Evolutionary conservation across 2,329 filamentous ascomycete genomes (phyloP).

Genomic region (Fusarium secorum): DNA sequence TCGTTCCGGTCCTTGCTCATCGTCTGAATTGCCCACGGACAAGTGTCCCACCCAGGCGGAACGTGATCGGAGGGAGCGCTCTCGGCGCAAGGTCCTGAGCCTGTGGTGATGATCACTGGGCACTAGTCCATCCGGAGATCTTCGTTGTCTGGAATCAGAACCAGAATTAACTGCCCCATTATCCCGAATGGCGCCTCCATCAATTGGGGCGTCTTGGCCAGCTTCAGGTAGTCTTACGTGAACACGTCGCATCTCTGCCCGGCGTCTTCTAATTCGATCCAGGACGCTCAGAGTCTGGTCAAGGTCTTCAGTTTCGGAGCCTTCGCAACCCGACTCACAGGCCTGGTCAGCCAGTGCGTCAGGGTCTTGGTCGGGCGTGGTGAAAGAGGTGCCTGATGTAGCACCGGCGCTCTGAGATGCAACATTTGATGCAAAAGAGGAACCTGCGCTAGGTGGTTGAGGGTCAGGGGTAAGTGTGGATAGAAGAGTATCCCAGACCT

Average conservation of each 20-base stretch:
- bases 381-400: slow-evolving; percentile 54
- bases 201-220: slow-evolving; percentile 22
- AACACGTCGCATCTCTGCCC: slow-evolving; percentile 22
- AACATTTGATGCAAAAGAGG: slow-evolving; percentile 77
- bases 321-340: slow-evolving; percentile 63
- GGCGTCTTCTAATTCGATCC: slow-evolving; percentile 21
- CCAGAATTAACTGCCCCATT: slow-evolving; percentile 11
- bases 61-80: slow-evolving; percentile 4
- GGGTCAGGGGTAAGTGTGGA: slow-evolving; percentile 83
- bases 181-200: slow-evolving; percentile 5
- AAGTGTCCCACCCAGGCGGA: slow-evolving; percentile 41
- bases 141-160: slow-evolving; percentile 18
- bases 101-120: neutral
- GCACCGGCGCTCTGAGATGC: slow-evolving; percentile 53
- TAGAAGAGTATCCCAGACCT: slow-evolving; percentile 82
- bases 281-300: slow-evolving; percentile 49
- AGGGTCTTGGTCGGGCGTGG: slow-evolving; percentile 47
- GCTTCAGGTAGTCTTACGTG: slow-evolving; percentile 30
- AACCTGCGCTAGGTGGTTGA: slow-evolving; percentile 79
- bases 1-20: slow-evolving; percentile 35
- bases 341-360: slow-evolving; percentile 50
- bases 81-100: neutral
- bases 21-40: slow-evolving; percentile 41
- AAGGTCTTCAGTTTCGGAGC: slow-evolving; percentile 63
- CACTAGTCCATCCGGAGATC: slow-evolving; percentile 20